Evolutionary conservation across 352 stramenopile species (phyloP), one percentile per base, ranked within the genome.

Genomic region (Labyrinthula sp.): DNA sequence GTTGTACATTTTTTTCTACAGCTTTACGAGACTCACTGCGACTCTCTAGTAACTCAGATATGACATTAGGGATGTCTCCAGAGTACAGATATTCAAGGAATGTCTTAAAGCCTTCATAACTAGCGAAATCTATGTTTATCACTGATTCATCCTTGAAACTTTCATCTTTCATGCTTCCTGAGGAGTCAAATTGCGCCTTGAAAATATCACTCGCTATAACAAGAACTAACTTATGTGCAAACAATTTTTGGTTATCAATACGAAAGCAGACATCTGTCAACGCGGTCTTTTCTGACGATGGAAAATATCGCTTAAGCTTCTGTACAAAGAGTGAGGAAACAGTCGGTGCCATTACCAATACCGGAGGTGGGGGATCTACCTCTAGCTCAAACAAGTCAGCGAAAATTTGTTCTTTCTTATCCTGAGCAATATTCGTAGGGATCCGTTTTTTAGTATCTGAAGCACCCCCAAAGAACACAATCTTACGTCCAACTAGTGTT

Each of bases 61-160:
- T n/a, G n/a, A n/a, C n/a, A n/a, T n/a, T n/a, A 57, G 48, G 2
- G 63, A 64, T 27, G 26, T 67, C 33, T 14, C 83, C 79, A 0
- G 80, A 88, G 58, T 95, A 93, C 20, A 95, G 67, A 54, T 93
- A 93, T 60, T 89, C 67, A 45, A 95, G 74, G 48, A 93, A 77
- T 20, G 71, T 57, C 5, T 87, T 37, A 64, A 93, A 95, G 21
- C 77, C 71, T 20, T 72, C 65, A 48, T 88, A 85, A 6, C 68
- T 71, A 34, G 81, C 77, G n/a, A n/a, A n/a, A n/a, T n/a, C n/a
- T 56, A 89, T 74, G 0, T 74, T 71, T 17, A 93, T 75, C 27
- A 75, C 67, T 48, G 93, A 91, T 54, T 80, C 58, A 30, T 60
- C 57, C 40, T 74, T 60, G 21, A 62, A 62, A 27, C 71, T 63